phyloP scores from a whole-genome alignment of 2,329 filamentous ascomycete species.

The Ophioceras dolichostomum region DNA sequence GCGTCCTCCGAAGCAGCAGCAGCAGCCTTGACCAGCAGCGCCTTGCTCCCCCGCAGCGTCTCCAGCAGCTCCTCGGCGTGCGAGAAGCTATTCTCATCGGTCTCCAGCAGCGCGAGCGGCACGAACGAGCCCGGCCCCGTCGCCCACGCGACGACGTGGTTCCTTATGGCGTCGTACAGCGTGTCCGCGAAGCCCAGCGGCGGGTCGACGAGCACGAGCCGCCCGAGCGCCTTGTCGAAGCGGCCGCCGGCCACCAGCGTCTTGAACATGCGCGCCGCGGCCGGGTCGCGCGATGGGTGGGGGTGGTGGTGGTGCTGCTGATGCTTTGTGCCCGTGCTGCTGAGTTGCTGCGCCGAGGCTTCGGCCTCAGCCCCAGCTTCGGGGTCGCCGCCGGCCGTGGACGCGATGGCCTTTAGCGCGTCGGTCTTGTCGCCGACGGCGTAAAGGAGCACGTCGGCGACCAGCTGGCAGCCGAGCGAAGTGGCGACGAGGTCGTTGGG shows the following conservation, averaged over 20 bases:
- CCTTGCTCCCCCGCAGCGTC: conserved; percentile 61
- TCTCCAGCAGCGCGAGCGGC: conserved; percentile 68
- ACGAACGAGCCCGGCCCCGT: conserved; percentile 79
- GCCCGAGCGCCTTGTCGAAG: conserved; percentile 65
- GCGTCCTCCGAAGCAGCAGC: too few species aligned
- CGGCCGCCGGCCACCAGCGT: conserved; percentile 79
- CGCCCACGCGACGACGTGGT: conserved; percentile 69
- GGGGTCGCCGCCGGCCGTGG: conserved; percentile 46
- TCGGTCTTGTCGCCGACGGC: conserved; percentile 63
- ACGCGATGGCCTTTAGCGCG: conserved; percentile 60
- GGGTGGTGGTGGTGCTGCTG: conserved; percentile 21
- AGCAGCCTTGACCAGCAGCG: conserved; percentile 57
- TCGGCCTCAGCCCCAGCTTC: conserved; percentile 19
- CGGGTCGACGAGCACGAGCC: conserved; percentile 58
- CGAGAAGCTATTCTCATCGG: conserved; percentile 49
- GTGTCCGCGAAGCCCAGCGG: conserved; percentile 68
- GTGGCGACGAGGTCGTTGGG: conserved; percentile 58
- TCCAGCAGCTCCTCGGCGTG: conserved; percentile 55
- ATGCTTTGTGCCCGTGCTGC: too few species aligned
- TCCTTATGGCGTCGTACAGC: conserved; percentile 72
- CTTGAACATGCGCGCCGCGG: conserved; percentile 77
- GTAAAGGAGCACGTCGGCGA: conserved; percentile 70
- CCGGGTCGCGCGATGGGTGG: conserved; percentile 49
- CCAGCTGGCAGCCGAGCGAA: conserved; percentile 76
- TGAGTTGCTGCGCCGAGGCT: conserved; percentile 17